A percentile compares a stretch with the other conserved stretches of the same genome.
These are phyloP conservation scores for Oemleria cerasiformis DNA, from an alignment of 306 rosid species.

Conservation along the genomic window DNA sequence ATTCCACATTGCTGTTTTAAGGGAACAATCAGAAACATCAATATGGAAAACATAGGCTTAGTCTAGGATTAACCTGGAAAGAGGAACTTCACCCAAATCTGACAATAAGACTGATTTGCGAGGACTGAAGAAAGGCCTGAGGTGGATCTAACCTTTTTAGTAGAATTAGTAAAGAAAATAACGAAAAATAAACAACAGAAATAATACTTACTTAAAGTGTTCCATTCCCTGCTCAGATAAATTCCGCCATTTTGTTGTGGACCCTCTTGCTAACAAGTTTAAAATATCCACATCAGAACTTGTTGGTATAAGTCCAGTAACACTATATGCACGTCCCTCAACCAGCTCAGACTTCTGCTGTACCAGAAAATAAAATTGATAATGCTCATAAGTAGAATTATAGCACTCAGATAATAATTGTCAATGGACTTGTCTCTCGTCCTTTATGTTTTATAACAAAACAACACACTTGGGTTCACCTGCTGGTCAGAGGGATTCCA, in stretches of 20 bases:
- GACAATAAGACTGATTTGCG: constrained; percentile 56
- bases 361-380: constrained; percentile 18
- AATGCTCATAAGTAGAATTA: not conserved
- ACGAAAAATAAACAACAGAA: not conserved
- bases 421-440: not conserved
- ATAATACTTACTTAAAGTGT: constrained; percentile 49
- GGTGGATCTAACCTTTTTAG: not conserved
- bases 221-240: constrained; percentile 47
- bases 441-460: not conserved
- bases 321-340: constrained; percentile 76
- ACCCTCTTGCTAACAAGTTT: constrained; percentile 64
- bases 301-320: constrained; percentile 67
- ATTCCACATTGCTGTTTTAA: constrained; percentile 21
- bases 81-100: constrained; percentile 60
- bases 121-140: constrained; percentile 58
- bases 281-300: constrained; percentile 53
- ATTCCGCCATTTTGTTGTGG: constrained; percentile 70
- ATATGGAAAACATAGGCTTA: constrained; percentile 10
- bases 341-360: constrained; percentile 68
- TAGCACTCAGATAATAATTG: not conserved
- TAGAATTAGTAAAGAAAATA: constrained; percentile 18
- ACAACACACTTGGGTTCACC: constrained; percentile 31
- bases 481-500: constrained; percentile 86
- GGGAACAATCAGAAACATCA: constrained; percentile 12
- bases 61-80: constrained; percentile 54